phyloP scores from a whole-genome alignment of 495 filamentous ascomycete genomes.

The Pyronema domesticum region DNA sequence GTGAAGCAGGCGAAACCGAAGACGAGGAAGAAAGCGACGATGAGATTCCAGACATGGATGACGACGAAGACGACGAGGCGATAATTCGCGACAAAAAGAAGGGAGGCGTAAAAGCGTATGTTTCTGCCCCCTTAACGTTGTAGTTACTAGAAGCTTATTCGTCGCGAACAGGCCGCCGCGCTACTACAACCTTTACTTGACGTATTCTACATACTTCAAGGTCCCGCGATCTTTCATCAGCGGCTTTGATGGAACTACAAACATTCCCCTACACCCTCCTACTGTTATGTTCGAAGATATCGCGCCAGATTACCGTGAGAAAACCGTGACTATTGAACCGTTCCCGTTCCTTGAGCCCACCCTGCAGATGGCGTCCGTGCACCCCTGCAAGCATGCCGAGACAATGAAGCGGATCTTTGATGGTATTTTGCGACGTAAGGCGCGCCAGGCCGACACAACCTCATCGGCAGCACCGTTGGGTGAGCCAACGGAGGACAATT shows the following conservation, averaged over 20 bases:
- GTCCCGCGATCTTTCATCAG: constrained; percentile 91
- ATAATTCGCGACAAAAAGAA: constrained; percentile 50
- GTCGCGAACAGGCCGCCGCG: constrained; percentile 46
- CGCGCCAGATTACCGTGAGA: constrained; percentile 97
- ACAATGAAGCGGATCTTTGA: constrained; percentile 98
- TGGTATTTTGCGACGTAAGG: constrained; percentile 74
- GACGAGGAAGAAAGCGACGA: constrained; percentile 57
- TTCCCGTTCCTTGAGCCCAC: constrained; percentile 69
- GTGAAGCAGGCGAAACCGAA: constrained; percentile 57
- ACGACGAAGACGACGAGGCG: constrained; percentile 88
- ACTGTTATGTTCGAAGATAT: constrained; percentile 98
- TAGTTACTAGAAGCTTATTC: not conserved
- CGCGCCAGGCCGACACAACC: constrained; percentile 40
- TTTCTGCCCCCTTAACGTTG: constrained; percentile 10
- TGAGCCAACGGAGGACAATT: constrained; percentile 26
- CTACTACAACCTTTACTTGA: constrained; percentile 95
- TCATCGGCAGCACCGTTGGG: constrained; percentile 36
- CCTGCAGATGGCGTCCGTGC: constrained; percentile 89
- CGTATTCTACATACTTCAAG: constrained; percentile 89
- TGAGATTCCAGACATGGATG: constrained; percentile 96
- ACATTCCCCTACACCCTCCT: constrained; percentile 68
- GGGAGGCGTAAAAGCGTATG: constrained; percentile 43
- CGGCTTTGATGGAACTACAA: constrained; percentile 51
- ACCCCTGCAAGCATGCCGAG: constrained; percentile 79
- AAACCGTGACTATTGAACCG: constrained; percentile 95